Base-by-base conservation (phyloP, 768 basidiomycete genomes). In the Suillus luteus region DNA sequence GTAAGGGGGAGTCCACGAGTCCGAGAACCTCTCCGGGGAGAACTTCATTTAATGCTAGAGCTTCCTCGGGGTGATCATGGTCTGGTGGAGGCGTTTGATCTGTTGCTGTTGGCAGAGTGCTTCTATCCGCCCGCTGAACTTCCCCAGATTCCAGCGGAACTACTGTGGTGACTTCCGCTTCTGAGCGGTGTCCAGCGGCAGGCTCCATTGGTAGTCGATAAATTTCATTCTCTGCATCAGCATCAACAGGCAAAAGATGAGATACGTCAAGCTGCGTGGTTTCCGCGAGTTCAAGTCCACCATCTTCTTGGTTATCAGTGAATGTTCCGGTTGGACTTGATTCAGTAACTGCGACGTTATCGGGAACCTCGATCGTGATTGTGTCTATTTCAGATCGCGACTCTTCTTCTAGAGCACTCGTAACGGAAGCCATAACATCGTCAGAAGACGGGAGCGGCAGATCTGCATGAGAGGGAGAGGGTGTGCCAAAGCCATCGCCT, bases 341-440 rank as follows among this genome's bases (percentile, higher is more conserved):
- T 10, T 40, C 55, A 11, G 38, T 11, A 9, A 24, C 40, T 27
- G 11, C 5, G 2, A 41, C 11, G 27, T 31, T 31, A 2, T 41
- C 24, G 10, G 57, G 19, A 38, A 9, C 10, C 19, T 41, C 17
- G 40, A 19, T 41, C 40, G 2, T 31, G 27, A 40, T 11, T 19
- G 17, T 41, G 11, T 19, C 11, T 19, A 58, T 41, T 58, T 41
- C 60, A 35, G 24, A 55, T 35, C 54, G 33, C 11, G 24, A 27
- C 6, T 51, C 44, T 37, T 49, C 60, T 22, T 14, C 41, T n/a
- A 62, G 55, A 60, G 54, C 61, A 31, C 12, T 58, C 27, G 52
- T 31, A 22, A 62, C 61, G 24, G 52, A 55, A 41, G 61, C 51
- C 24, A 58, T 6, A 31, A 60, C 37, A 58, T 31, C 61, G 27